Percentiles rank a stretch among this genome's conserved stretches.
Conservation (phyloP, 2,329 filamentous ascomycete genomes). For the Geosmithia putterillii region DNA sequence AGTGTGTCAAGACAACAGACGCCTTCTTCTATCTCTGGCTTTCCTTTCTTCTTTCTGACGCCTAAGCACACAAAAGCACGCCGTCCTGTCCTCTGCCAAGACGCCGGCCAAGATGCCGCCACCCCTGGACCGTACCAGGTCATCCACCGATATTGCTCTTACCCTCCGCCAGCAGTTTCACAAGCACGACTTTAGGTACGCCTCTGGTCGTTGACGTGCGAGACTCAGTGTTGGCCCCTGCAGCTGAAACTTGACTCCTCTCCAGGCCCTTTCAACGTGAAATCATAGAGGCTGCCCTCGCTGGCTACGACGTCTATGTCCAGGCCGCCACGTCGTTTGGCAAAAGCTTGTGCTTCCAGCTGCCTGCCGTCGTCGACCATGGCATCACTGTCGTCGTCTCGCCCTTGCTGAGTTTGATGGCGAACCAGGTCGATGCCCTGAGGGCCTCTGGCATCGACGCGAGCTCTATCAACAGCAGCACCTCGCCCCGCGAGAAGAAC, state of each 20-base stretch:
- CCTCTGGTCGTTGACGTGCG: slow-evolving; percentile 3
- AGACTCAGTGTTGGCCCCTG: background rate
- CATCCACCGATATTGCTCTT: slow-evolving; percentile 57
- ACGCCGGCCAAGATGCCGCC: slow-evolving; percentile 11
- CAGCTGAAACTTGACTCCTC: background rate
- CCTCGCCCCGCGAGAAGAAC: slow-evolving; percentile 49
- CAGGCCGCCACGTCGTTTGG: slow-evolving; percentile 87
- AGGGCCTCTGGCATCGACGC: slow-evolving; percentile 64
- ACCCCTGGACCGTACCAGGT: slow-evolving; percentile 29
- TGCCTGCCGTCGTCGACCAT: slow-evolving; percentile 76
- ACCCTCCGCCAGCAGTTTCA: slow-evolving; percentile 62
- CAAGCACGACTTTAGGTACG: slow-evolving; percentile 59
- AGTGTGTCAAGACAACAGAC: too few species aligned
- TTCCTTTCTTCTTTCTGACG: background rate
- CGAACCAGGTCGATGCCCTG: slow-evolving; percentile 82
- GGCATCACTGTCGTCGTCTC: slow-evolving; percentile 88
- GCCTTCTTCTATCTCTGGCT: background rate
- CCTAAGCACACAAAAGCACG: too few species aligned
- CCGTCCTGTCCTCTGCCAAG: background rate
- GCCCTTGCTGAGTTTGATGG: slow-evolving; percentile 82
- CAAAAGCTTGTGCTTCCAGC: slow-evolving; percentile 86
- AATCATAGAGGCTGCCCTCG: slow-evolving; percentile 70
- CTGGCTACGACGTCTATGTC: slow-evolving; percentile 82
- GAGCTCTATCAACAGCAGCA: slow-evolving; percentile 79
- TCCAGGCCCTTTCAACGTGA: slow-evolving; percentile 71